phyloP scores from a whole-genome alignment of 2,329 filamentous ascomycete genomes.

The Paracoccidioides brasiliensis region DNA sequence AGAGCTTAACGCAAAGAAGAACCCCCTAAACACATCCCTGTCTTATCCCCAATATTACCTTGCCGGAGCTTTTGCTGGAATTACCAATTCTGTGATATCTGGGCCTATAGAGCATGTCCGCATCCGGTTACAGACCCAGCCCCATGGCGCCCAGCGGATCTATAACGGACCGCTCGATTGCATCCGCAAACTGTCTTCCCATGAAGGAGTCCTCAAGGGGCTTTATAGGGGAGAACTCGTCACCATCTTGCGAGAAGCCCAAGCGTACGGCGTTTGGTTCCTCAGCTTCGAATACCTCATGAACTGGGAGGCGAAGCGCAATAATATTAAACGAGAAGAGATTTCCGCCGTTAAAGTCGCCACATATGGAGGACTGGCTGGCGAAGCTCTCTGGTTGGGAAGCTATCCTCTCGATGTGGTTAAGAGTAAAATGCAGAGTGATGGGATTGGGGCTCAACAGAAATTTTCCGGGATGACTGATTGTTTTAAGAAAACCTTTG shows the following conservation, averaged over 20 bases:
- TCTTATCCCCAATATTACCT: slow-evolving; percentile 79
- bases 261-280: slow-evolving; percentile 95
- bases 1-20: slow-evolving; percentile 47
- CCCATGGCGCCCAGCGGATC: slow-evolving; percentile 64
- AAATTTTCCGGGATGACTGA: slow-evolving; percentile 73
- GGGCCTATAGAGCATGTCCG: slow-evolving; percentile 93
- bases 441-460: slow-evolving; percentile 64
- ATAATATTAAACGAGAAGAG: slow-evolving; percentile 59
- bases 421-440: slow-evolving; percentile 99
- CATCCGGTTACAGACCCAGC: slow-evolving; percentile 91
- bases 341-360: slow-evolving; percentile 78
- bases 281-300: slow-evolving; percentile 90
- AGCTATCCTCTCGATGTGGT: slow-evolving; percentile 95
- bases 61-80: slow-evolving; percentile 79
- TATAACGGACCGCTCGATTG: slow-evolving; percentile 84
- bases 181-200: slow-evolving; percentile 63
- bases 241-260: slow-evolving; percentile 75
- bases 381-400: slow-evolving; percentile 82
- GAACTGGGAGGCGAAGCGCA: slow-evolving; percentile 73
- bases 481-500: slow-evolving; percentile 74
- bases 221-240: slow-evolving; percentile 81
- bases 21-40: slow-evolving; percentile 37
- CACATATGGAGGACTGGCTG: slow-evolving; percentile 81
- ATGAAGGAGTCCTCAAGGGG: slow-evolving; percentile 55
- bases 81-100: slow-evolving; percentile 80